Conservation (phyloP, 148 eudicot genomes). For the Dianthus caryophyllus region DNA sequence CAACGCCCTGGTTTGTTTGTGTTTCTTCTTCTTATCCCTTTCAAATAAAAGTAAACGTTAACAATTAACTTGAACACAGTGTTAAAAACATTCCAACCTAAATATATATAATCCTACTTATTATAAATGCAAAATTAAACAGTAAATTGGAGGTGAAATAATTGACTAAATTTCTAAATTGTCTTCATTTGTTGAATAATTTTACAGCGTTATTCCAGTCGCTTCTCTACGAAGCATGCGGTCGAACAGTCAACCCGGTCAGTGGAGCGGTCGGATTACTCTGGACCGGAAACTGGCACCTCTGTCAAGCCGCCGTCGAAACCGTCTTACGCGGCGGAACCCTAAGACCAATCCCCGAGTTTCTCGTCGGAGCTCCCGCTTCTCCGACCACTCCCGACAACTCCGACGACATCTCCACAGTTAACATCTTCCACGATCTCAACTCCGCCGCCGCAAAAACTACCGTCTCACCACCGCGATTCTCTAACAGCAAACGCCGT, state of each 20-base stretch:
- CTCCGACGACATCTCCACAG: slow-evolving; percentile 41
- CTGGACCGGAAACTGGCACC: slow-evolving; percentile 73
- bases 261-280: slow-evolving; percentile 73
- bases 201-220: slow-evolving; percentile 69
- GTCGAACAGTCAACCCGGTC: slow-evolving; percentile 86
- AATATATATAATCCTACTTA: too few species aligned
- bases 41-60: too few species aligned
- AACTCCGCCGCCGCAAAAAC: neutral
- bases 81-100: too few species aligned
- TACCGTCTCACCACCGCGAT: slow-evolving; percentile 15
- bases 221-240: slow-evolving; percentile 65
- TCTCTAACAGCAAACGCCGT: slow-evolving; percentile 20
- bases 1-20: slow-evolving; percentile 48
- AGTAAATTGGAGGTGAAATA: too few species aligned
- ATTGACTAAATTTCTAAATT: neutral
- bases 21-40: too few species aligned
- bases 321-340: slow-evolving; percentile 69
- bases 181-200: too few species aligned
- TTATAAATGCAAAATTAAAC: too few species aligned
- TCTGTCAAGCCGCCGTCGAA: slow-evolving; percentile 71
- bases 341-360: slow-evolving; percentile 51
- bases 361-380: slow-evolving; percentile 35
- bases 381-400: slow-evolving; percentile 18
- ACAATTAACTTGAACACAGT: too few species aligned
- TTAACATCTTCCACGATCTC: slow-evolving; percentile 2